Conservation (phyloP, 139 green algal genomes). For the Ettlia oleoabundans region DNA sequence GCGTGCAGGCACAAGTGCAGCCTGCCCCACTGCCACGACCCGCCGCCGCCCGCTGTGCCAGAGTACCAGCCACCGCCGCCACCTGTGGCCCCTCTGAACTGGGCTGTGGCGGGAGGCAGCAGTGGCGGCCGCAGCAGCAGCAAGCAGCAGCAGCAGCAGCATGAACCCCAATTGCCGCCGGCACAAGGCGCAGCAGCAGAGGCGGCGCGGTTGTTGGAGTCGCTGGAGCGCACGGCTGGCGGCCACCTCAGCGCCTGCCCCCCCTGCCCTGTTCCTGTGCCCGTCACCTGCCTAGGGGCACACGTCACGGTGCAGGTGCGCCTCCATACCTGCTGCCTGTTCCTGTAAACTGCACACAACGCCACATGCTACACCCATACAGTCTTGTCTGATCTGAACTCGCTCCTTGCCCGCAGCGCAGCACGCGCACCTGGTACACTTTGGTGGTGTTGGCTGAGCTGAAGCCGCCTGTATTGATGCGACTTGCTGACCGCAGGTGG, state of each 20-base stretch:
- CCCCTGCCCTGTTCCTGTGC: slow-evolving; percentile 56
- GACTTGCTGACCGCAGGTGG: background rate
- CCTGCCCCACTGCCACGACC: slow-evolving; percentile 67
- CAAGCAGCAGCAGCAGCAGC: background rate
- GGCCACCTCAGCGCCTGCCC: slow-evolving; percentile 50
- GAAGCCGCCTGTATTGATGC: too few relatives aligned
- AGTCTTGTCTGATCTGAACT: too few relatives aligned
- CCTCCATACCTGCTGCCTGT: background rate
- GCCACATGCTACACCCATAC: too few relatives aligned
- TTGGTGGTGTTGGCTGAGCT: too few relatives aligned
- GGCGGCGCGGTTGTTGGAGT: slow-evolving; percentile 1
- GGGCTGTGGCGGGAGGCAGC: background rate
- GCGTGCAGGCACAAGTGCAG: slow-evolving; percentile 71
- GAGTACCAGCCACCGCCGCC: slow-evolving; percentile 55
- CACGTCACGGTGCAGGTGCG: slow-evolving; percentile 46
- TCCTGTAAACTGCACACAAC: too few relatives aligned
- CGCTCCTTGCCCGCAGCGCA: too few relatives aligned
- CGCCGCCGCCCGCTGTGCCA: slow-evolving; percentile 52
- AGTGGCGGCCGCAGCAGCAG: slow-evolving; percentile 26
- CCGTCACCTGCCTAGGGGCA: slow-evolving; percentile 57
- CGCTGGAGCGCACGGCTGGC: background rate
- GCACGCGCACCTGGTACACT: too few relatives aligned
- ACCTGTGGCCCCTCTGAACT: slow-evolving; percentile 26
- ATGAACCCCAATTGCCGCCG: slow-evolving; percentile 24
- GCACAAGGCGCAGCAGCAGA: slow-evolving; percentile 37